Evolutionary conservation across 805 yeast species (phyloP).

Genomic region (Candida adriatica): DNA sequence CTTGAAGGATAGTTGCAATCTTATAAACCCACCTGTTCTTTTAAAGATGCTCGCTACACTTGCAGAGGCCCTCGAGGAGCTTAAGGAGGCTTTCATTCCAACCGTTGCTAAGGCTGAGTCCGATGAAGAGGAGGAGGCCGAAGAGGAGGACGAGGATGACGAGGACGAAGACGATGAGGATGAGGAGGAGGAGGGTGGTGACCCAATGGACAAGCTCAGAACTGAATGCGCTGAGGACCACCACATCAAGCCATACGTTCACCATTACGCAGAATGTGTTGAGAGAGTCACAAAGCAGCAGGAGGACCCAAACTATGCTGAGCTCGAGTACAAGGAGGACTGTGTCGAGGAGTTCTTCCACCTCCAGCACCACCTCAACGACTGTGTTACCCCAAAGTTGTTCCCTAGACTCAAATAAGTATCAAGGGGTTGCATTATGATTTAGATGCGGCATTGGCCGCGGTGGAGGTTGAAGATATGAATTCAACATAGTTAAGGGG

Average conservation of each 20-base stretch:
- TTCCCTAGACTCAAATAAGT: conserved; percentile 73
- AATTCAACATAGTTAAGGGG: too few relatives aligned
- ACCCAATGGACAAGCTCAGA: conserved; percentile 56
- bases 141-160: conserved; percentile 31
- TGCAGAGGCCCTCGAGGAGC: conserved; percentile 44
- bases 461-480: too few relatives aligned
- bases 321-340: conserved; percentile 83
- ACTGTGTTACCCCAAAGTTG: conserved; percentile 85
- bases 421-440: too few relatives aligned
- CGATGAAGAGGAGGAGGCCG: conserved; percentile 22
- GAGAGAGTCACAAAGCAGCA: conserved; percentile 88
- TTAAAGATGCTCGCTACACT: conserved; percentile 29
- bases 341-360: conserved; percentile 98
- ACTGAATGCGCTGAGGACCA: conserved; percentile 64
- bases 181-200: conserved; percentile 66
- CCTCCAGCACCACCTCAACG: conserved; percentile 87
- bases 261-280: conserved; percentile 90
- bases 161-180: conserved; percentile 54
- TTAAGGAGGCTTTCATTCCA: conserved; percentile 76
- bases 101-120: conserved; percentile 66
- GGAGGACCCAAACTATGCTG: conserved; percentile 79
- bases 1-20: too few relatives aligned
- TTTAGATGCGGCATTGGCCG: too few relatives aligned
- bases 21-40: too few relatives aligned
- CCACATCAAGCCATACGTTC: conserved; percentile 66